These are phyloP conservation scores for Aspergillus nomiae DNA, from an alignment of 2,329 filamentous ascomycete species.

Conservation along the genomic window DNA sequence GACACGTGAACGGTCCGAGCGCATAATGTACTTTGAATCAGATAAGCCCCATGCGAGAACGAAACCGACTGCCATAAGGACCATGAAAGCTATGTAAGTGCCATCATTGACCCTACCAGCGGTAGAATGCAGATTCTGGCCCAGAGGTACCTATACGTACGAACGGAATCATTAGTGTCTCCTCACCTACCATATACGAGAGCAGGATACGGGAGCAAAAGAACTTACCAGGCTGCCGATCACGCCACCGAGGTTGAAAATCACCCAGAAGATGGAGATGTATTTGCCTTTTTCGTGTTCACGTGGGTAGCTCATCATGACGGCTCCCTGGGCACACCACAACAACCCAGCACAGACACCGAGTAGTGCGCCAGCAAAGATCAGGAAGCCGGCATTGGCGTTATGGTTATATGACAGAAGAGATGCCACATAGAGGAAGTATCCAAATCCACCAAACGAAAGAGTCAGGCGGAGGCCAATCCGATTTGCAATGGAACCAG, in stretches of 20 bases:
- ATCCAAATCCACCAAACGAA: conserved; percentile 50
- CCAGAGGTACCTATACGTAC: conserved; percentile 43
- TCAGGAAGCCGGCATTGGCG: conserved; percentile 50
- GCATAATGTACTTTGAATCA: conserved; percentile 71
- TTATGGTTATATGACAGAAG: conserved; percentile 56
- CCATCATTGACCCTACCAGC: conserved; percentile 60
- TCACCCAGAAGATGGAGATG: conserved; percentile 91
- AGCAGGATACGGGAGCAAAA: background rate
- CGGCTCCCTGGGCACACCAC: conserved; percentile 54
- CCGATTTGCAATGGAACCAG: conserved; percentile 53
- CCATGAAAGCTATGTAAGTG: conserved; percentile 85
- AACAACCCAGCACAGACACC: conserved; percentile 53
- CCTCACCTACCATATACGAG: background rate
- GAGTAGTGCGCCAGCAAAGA: conserved; percentile 52
- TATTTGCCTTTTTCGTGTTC: conserved; percentile 83
- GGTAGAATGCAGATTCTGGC: conserved; percentile 47
- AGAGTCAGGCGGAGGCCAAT: conserved; percentile 47
- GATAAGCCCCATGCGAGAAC: conserved; percentile 68
- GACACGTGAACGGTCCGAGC: conserved; percentile 75
- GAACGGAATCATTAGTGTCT: background rate
- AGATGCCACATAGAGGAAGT: conserved; percentile 52
- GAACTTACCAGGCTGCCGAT: conserved; percentile 70
- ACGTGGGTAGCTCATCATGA: conserved; percentile 77
- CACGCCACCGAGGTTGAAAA: conserved; percentile 90
- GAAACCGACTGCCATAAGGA: conserved; percentile 77